Conservation (phyloP, 352 stramenopile genomes). For the Globisporangium spinosum region DNA sequence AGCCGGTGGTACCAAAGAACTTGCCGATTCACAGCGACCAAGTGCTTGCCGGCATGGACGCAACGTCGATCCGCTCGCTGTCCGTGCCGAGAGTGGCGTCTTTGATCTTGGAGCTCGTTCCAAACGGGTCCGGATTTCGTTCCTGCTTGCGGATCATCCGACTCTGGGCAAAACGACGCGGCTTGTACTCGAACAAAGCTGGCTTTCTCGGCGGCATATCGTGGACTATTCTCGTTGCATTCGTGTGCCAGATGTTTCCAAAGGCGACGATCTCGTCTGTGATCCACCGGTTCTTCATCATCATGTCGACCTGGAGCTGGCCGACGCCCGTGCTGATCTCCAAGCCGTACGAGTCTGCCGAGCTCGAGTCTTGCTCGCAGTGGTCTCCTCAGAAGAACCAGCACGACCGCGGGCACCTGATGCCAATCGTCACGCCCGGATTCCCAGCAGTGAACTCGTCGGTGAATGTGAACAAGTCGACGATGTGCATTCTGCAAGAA, state of each 20-base stretch:
- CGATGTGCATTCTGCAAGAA: conserved; percentile 64
- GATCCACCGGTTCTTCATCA: conserved; percentile 78
- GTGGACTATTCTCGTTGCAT: conserved; percentile 83
- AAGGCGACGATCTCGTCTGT: conserved; percentile 65
- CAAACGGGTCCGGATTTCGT: conserved; percentile 66
- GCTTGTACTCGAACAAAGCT: conserved; percentile 83
- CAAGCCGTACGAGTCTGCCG: conserved; percentile 45
- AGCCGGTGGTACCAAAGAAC: conserved; percentile 64
- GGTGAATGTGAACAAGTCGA: conserved; percentile 81
- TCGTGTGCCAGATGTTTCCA: conserved; percentile 86
- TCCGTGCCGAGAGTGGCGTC: conserved; percentile 76
- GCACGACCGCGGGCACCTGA: conserved; percentile 75
- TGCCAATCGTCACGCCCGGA: conserved; percentile 86
- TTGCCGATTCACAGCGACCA: conserved; percentile 72
- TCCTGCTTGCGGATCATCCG: conserved; percentile 72
- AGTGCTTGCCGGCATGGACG: conserved; percentile 73
- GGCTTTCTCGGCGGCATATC: conserved; percentile 81
- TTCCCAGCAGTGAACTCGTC: conserved; percentile 83
- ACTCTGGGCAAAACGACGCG: conserved; percentile 67
- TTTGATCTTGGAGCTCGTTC: conserved; percentile 78
- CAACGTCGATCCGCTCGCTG: conserved; percentile 67
- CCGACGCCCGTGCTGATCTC: conserved; percentile 74
- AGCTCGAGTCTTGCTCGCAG: conserved; percentile 37
- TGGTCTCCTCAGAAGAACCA: conserved; percentile 75
- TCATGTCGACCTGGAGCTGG: conserved; percentile 78